Conservation (phyloP, 805 yeast species). For the Kazachstania africana region DNA sequence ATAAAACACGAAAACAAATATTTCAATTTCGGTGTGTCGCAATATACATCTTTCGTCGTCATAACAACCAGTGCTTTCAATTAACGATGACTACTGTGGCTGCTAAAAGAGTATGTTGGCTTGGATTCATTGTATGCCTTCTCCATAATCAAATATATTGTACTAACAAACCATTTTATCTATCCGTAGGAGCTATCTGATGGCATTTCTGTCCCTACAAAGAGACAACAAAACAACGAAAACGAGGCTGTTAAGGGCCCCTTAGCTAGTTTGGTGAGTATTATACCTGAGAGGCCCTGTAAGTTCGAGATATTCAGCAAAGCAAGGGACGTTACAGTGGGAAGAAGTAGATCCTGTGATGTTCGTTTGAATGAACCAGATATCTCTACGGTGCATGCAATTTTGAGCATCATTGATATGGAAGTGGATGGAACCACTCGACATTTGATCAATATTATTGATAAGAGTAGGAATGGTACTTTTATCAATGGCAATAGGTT, state of each 20-base stretch:
- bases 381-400: conserved; percentile 57
- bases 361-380: conserved; percentile 42
- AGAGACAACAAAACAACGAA: conserved; percentile 10
- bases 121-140: too few relatives aligned
- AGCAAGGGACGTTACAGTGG: conserved; percentile 29
- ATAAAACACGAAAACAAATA: too few relatives aligned
- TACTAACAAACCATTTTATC: too few relatives aligned
- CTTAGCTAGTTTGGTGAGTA: conserved; percentile 16
- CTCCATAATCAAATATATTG: too few relatives aligned
- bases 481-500: conserved; percentile 46
- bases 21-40: too few relatives aligned
- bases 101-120: too few relatives aligned
- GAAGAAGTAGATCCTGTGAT: conserved; percentile 53
- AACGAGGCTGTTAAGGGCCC: background rate
- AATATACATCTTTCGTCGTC: too few relatives aligned
- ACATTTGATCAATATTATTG: conserved; percentile 37
- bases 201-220: conserved; percentile 5
- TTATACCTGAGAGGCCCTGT: conserved; percentile 26
- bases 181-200: conserved; percentile 6
- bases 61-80: too few relatives aligned
- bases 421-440: conserved; percentile 25
- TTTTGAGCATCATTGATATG: conserved; percentile 33
- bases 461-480: conserved; percentile 52
- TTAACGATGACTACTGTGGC: too few relatives aligned
- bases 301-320: conserved; percentile 24